Evolutionary conservation across 2,329 filamentous ascomycete genomes (phyloP).

Genomic region (Epichloe aotearoae): DNA sequence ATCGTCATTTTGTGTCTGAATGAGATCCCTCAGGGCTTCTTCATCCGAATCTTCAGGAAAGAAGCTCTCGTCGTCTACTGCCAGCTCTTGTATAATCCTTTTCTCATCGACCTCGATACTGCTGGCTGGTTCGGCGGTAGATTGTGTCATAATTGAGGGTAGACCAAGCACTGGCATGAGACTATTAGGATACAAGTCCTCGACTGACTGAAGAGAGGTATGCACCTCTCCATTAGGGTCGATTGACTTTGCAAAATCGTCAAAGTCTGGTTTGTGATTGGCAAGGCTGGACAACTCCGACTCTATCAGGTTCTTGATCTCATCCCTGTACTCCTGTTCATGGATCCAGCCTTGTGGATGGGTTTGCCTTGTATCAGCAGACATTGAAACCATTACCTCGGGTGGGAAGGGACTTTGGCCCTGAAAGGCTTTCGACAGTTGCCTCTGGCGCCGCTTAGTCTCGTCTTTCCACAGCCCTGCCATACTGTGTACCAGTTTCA

Average conservation of each 20-base stretch:
- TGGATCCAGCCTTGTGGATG: slow-evolving; percentile 81
- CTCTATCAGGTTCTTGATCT: slow-evolving; percentile 48
- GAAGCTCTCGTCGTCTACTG: slow-evolving; percentile 34
- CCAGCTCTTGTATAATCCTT: slow-evolving; percentile 33
- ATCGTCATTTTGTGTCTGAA: slow-evolving; percentile 1
- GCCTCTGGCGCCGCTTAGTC: slow-evolving; percentile 60
- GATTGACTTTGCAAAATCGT: slow-evolving; percentile 46
- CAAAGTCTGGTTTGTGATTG: slow-evolving; percentile 38
- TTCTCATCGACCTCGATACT: slow-evolving; percentile 53
- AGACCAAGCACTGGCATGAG: slow-evolving; percentile 36
- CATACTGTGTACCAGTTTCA: slow-evolving; percentile 89
- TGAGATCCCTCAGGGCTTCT: slow-evolving; percentile 24
- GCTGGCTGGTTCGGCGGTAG: slow-evolving; percentile 23
- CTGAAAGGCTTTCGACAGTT: slow-evolving; percentile 50
- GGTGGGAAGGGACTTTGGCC: slow-evolving; percentile 65
- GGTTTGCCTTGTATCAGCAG: slow-evolving; percentile 61
- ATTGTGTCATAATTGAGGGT: slow-evolving; percentile 27
- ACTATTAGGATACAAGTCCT: slow-evolving; percentile 69
- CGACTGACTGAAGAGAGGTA: slow-evolving; percentile 70
- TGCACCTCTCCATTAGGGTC: slow-evolving; percentile 48
- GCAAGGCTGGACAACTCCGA: slow-evolving; percentile 44
- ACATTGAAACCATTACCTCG: slow-evolving; percentile 79
- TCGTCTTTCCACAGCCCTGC: slow-evolving; percentile 88
- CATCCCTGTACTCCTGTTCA: slow-evolving; percentile 65
- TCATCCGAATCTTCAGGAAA: slow-evolving; percentile 41